Base-by-base conservation (phyloP, 176 grass and related monocot species). In the Aegilops longissima region DNA sequence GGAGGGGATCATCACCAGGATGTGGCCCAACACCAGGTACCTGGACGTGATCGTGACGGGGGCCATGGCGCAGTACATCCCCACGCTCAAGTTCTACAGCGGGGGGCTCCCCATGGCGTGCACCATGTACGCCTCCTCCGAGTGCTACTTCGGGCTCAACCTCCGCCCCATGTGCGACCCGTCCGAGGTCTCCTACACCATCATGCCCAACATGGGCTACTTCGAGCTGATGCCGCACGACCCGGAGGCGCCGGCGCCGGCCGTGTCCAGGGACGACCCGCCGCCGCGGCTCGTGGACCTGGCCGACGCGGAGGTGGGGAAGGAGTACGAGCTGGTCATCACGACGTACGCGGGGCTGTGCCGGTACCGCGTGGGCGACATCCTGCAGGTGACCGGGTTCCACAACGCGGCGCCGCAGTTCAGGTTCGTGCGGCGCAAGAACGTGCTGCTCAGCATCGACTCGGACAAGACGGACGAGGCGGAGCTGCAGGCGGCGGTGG, bases 131-230 rank as follows among this genome's bases (percentile, higher is more conserved):
- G 96, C 96, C 0, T 98, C 96, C 2, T 98, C 96, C 3, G 96
- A 98, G 87, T 98, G 96, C 82, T 98, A 98, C 90, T 98, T 98
- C 80, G 96, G 96, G 8, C 92, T 98, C 25, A 98, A 98, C 81
- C 92, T 98, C 78, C 92, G 89, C 1, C 96, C 96, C 12, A 96
- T 98, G 93, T 92, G 86, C 88, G 84, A 94, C 71, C 96, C 96
- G 2, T 85, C 90, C 1, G 93, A 98, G 82, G 96, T 98, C 40
- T 91, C 93, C 38, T 98, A 98, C 90, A 98, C 93, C 76, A 98
- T 98, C 86, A 96, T 98, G 96, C 96, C 96, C 76, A 98, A 96
- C 88, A 98, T 98, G 96, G 94, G 89, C 39, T 98, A 98, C 79
- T 98, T 95, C 86, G 95, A 98, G 88, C 94, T 98, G 83, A 90